Base-by-base conservation (phyloP, 495 filamentous ascomycete species). In the Apodospora peruviana region DNA sequence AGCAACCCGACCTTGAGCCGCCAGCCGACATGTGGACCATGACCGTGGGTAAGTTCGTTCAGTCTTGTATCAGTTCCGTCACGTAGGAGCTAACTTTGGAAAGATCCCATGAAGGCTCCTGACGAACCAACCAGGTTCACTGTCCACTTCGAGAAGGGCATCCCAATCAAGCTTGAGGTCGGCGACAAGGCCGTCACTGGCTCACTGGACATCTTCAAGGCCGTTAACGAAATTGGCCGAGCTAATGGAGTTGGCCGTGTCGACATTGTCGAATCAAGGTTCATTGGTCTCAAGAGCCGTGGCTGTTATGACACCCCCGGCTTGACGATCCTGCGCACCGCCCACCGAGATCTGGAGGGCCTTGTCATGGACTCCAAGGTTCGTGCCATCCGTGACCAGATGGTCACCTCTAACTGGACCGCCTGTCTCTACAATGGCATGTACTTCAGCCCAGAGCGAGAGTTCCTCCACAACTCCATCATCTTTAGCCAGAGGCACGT, bases 301-400 rank as follows among this genome's bases (percentile, higher is more conserved):
- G 90, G 90, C 57, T 95, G 90, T 80, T 95, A 96, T 75, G 91
- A 95, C 64, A 84, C 89, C 43, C 75, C 75, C 4, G 75, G 55
- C 47, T 44, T 65, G 49, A 41, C 39, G 5, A 41, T 41, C 11
- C 18, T 52, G 23, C 10, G 52, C 41, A 14, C 21, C 8, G 39
- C 39, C 48, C 9, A 50, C 47, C 69, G 88, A 38, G 88, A 94
- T 58, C 73, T 90, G 50, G 87, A 95, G 75, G 88, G 88, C 61
- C 79, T 96, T 34, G 82, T 86, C 21, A 72, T 96, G 64, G 93
- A 96, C 68, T 72, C 82, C 67, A 80, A 89, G 66, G 86, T 97
- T 50, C 85, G 91, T 43, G 74, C 80, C 53, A 76, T 96, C 43
- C 86, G 91, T 68, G 90, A 96, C 66, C 86, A 87, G 60, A 84